Evolutionary conservation across 805 yeast genomes (phyloP).

Genomic region (Saccharomycopsis sp.): DNA sequence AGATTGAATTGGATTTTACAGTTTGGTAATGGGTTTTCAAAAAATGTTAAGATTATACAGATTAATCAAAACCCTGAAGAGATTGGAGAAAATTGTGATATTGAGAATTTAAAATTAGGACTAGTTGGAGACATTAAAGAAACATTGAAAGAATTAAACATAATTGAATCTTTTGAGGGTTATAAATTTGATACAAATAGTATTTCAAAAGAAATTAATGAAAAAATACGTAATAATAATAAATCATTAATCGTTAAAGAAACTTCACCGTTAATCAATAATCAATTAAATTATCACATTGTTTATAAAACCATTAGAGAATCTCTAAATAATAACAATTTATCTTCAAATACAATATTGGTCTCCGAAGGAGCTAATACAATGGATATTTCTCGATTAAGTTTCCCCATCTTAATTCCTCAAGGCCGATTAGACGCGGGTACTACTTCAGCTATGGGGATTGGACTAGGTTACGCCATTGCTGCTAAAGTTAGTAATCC

Average conservation of each 20-base stretch:
- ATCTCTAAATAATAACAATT: slow-evolving; percentile 21
- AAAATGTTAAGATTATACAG: slow-evolving; percentile 41
- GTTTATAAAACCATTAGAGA: slow-evolving; percentile 42
- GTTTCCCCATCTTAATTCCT: slow-evolving; percentile 44
- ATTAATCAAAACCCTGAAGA: slow-evolving; percentile 25
- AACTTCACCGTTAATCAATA: slow-evolving; percentile 13
- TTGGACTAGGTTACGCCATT: slow-evolving; percentile 61
- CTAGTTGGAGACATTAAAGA: slow-evolving; percentile 42
- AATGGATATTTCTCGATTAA: slow-evolving; percentile 59
- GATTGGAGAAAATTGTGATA: slow-evolving; percentile 8
- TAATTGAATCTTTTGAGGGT: slow-evolving; percentile 11
- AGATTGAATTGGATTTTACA: slow-evolving; percentile 68
- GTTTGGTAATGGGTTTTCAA: slow-evolving; percentile 41
- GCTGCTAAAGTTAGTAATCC: slow-evolving; percentile 44
- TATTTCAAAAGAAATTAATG: slow-evolving; percentile 23
- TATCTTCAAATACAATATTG: slow-evolving; percentile 29
- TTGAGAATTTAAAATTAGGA: slow-evolving; percentile 28
- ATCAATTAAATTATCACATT: slow-evolving; percentile 38
- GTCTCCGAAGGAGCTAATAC: slow-evolving; percentile 72
- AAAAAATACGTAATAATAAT: slow-evolving; percentile 25
- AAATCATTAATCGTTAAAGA: slow-evolving; percentile 28
- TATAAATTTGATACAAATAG: slow-evolving; percentile 24
- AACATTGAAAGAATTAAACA: not conserved
- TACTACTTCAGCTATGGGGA: slow-evolving; percentile 71
- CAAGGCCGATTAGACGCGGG: slow-evolving; percentile 58